phyloP scores from a whole-genome alignment of 257 asterid genomes.

The Solanum bulbocastanum region DNA sequence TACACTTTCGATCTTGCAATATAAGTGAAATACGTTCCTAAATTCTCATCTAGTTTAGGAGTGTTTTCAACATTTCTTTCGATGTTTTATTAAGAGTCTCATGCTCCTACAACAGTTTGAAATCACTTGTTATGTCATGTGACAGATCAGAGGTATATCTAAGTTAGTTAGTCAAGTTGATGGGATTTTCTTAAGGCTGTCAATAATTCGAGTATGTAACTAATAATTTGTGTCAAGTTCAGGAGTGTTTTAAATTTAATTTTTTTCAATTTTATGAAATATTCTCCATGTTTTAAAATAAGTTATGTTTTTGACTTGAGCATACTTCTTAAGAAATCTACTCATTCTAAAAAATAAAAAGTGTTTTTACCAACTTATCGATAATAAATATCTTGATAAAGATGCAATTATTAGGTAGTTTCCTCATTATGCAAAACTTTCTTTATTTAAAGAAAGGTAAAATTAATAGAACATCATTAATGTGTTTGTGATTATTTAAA shows the following conservation, averaged over 20 bases:
- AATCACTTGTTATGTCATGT: fast-evolving
- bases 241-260: fast-evolving
- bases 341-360: too few relatives aligned
- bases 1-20: too few relatives aligned
- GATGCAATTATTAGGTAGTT: background rate
- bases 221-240: too few relatives aligned
- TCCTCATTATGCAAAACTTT: background rate
- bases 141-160: fast-evolving
- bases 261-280: too few relatives aligned
- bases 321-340: background rate
- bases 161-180: fast-evolving
- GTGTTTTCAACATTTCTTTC: fast-evolving
- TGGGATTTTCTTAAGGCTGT: fast-evolving
- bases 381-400: too few relatives aligned
- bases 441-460: too few relatives aligned
- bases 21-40: fast-evolving
- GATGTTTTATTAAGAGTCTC: fast-evolving
- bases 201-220: too few relatives aligned
- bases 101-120: fast-evolving
- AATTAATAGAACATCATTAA: too few relatives aligned
- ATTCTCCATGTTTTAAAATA: background rate
- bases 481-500: background rate
- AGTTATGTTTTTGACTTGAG: too few relatives aligned
- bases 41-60: fast-evolving
- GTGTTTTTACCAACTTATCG: too few relatives aligned